Evolutionary conservation across 179 eudicot genomes (phyloP).

Genomic region (Pouteria campechiana): DNA sequence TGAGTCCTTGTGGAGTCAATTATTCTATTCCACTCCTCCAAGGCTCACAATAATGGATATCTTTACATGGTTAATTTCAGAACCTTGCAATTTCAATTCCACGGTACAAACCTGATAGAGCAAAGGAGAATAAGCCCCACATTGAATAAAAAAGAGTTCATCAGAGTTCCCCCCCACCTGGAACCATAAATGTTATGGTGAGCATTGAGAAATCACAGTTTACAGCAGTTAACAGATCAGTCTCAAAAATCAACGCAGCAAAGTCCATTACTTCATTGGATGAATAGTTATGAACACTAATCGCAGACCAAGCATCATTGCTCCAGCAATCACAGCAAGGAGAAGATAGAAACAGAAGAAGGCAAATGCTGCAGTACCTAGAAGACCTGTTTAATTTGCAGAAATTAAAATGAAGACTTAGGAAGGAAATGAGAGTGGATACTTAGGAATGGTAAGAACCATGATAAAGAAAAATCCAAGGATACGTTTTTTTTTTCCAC

Average conservation of each 20-base stretch:
- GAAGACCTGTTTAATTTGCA: constrained; percentile 51
- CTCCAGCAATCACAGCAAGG: constrained; percentile 91
- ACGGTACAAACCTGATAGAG: constrained; percentile 70
- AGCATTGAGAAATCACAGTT: not conserved
- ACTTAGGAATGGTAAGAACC: not conserved
- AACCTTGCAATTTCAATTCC: too few relatives aligned
- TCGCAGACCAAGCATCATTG: constrained; percentile 87
- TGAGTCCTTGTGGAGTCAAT: too few relatives aligned
- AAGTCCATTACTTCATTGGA: constrained; percentile 81
- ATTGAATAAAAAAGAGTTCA: constrained; percentile 95
- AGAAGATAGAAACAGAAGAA: constrained; percentile 99
- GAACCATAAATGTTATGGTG: constrained; percentile 3
- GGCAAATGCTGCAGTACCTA: constrained; percentile 97
- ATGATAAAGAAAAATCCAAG: not conserved
- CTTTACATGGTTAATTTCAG: too few relatives aligned
- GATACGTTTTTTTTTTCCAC: too few relatives aligned
- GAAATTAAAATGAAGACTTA: constrained; percentile 6
- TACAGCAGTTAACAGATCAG: not conserved
- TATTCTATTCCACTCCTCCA: too few relatives aligned
- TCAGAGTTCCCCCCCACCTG: constrained; percentile 99
- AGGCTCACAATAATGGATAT: too few relatives aligned
- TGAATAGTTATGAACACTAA: constrained; percentile 93
- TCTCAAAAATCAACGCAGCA: not conserved
- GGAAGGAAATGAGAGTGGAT: not conserved
- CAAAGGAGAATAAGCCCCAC: constrained; percentile 97